Conservation (phyloP, 352 stramenopile genomes). For the Globisporangium polare region DNA sequence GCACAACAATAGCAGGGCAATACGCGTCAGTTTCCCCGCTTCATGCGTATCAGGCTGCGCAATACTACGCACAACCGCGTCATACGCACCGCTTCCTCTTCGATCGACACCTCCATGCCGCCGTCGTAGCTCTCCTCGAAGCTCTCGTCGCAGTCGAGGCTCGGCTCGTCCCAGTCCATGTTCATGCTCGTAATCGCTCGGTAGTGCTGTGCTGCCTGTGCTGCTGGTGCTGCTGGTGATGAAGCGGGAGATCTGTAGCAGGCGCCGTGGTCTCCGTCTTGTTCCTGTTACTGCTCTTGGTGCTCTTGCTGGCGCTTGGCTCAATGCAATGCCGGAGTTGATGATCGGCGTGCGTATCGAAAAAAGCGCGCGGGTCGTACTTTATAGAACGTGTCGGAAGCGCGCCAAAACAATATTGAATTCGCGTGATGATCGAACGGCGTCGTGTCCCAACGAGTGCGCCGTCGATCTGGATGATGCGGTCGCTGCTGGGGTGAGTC, state of each 20-base stretch:
- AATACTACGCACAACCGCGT: not conserved
- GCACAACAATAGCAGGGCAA: not conserved
- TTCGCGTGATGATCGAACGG: not conserved
- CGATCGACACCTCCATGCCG: constrained; percentile 34
- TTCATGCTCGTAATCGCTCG: not conserved
- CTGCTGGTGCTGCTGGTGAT: not conserved
- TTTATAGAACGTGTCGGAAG: constrained; percentile 10
- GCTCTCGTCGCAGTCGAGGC: constrained; percentile 78
- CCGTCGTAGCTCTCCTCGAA: constrained; percentile 56
- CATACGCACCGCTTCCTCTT: constrained; percentile 37
- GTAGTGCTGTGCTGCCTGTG: not conserved
- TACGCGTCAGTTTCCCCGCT: not conserved
- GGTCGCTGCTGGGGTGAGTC: not conserved
- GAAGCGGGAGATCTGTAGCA: not conserved
- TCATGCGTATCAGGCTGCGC: not conserved
- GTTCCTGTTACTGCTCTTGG: not conserved
- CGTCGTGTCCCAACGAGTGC: constrained; percentile 1
- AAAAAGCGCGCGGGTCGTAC: not conserved
- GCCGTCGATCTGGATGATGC: not conserved
- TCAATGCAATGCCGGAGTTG: not conserved
- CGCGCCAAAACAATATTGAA: constrained; percentile 7
- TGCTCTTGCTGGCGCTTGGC: not conserved
- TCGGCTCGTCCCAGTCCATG: constrained; percentile 59
- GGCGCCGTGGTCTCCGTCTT: not conserved
- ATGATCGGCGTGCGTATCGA: not conserved